A percentile compares a stretch with the other conserved stretches of the same genome.
Conservation (phyloP, 805 yeast genomes). For the Starmerella sp. region DNA sequence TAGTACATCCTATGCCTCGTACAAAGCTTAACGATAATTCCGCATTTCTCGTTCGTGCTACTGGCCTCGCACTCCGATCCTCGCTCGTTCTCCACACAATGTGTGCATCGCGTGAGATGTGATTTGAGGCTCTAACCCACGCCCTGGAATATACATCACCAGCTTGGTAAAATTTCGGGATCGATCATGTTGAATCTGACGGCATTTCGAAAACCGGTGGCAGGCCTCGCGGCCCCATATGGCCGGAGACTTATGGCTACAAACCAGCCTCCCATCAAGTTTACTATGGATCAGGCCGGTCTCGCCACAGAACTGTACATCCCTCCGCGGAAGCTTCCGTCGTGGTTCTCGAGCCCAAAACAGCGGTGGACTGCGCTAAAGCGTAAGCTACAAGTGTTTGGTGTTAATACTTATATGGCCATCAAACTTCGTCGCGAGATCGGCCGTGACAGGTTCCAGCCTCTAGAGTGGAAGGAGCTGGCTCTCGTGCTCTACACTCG, state of each 20-base stretch:
- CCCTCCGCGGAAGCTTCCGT: constrained; percentile 33
- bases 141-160: not conserved
- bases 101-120: not conserved
- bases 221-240: not conserved
- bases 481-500: constrained; percentile 68
- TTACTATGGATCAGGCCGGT: constrained; percentile 25
- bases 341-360: constrained; percentile 20
- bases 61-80: too few relatives aligned
- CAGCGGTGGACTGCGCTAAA: constrained; percentile 23
- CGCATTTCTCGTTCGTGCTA: too few relatives aligned
- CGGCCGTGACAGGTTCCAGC: constrained; percentile 27
- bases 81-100: too few relatives aligned
- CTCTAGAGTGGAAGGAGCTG: constrained; percentile 69
- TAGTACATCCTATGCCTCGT: too few relatives aligned
- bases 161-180: not conserved
- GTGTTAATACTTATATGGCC: constrained; percentile 25
- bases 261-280: constrained; percentile 17
- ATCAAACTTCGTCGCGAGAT: constrained; percentile 23
- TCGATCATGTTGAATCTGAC: not conserved
- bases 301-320: constrained; percentile 24
- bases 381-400: constrained; percentile 21
- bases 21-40: too few relatives aligned
- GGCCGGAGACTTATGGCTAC: constrained; percentile 3
- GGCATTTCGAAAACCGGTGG: not conserved
- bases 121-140: constrained; percentile 1